These are phyloP conservation scores for Kalmanozyma brasiliensis DNA, from an alignment of 1,284 basidiomycete genomes.

Conservation along the genomic window DNA sequence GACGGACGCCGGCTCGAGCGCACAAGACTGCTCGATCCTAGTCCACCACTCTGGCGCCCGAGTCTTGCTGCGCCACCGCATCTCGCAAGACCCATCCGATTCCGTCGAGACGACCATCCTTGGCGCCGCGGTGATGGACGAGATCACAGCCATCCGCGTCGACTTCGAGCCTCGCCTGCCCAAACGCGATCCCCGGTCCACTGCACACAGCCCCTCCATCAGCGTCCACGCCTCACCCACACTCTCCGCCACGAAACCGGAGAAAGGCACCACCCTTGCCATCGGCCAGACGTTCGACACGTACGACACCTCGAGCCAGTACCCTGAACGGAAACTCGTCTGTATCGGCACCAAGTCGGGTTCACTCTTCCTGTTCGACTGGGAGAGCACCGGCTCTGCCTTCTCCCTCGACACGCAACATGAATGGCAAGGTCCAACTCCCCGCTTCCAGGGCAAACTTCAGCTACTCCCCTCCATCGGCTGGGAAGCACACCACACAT, in stretches of 20 bases:
- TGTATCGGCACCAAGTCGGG: conserved; percentile 60
- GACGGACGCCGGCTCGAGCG: background rate
- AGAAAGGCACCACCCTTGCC: conserved; percentile 19
- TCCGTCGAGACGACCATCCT: conserved; percentile 48
- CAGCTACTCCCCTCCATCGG: conserved; percentile 72
- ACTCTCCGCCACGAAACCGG: conserved; percentile 21
- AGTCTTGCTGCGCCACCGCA: conserved; percentile 46
- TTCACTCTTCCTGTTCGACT: conserved; percentile 58
- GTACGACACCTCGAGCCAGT: conserved; percentile 30
- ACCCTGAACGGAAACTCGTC: conserved; percentile 60
- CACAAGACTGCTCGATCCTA: conserved; percentile 28
- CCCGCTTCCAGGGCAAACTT: conserved; percentile 74
- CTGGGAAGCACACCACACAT: conserved; percentile 52
- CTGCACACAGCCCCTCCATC: conserved; percentile 24
- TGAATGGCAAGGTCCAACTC: conserved; percentile 69
- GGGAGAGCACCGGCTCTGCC: conserved; percentile 44
- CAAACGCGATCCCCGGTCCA: conserved; percentile 27
- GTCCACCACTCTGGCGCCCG: conserved; percentile 44
- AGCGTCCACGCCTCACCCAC: conserved; percentile 35
- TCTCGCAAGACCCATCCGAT: conserved; percentile 5
- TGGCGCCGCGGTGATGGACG: conserved; percentile 47
- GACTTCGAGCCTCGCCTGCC: conserved; percentile 59
- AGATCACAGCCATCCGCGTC: conserved; percentile 52
- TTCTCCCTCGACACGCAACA: conserved; percentile 35
- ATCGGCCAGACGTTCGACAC: conserved; percentile 35